Base-by-base conservation (phyloP, 2,329 filamentous ascomycete species). In the Lachnellula willkommii region DNA sequence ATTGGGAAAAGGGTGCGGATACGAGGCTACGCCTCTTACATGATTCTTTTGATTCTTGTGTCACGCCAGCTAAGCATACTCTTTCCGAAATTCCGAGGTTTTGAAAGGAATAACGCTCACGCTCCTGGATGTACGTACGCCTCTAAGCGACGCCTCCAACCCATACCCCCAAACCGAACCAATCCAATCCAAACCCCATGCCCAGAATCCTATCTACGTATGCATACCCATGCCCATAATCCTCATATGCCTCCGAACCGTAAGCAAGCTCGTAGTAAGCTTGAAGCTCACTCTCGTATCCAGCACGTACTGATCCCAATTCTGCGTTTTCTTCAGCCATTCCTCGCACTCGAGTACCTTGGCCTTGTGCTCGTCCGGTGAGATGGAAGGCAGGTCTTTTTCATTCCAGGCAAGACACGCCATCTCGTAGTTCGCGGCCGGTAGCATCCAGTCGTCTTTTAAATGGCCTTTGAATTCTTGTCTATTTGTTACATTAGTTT, bases 341-440 rank as follows among this genome's bases (percentile, higher is more conserved):
- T 77, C 73, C 60, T 82, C 78, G 67, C 86, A 89, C 65, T 86
- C 81, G 17, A 80, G 71, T 26, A 85, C 68, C 70, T 81, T 81
- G 3, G 63, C 59, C 5, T 68, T 70, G 1, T 75, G 71, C 32
- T 71, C 66, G 7, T 22, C 50, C 15, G 59, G 64, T 5, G 61
- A 54, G 5, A 40, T 15, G 28, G 4, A 17, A 4, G 50, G 37
- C 4, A 70, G 52, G 26, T 69, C 67, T 32, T 70, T 78, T 65
- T 93, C 87, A 55, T 81, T 78, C 92, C 93, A 99, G 1, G 86
- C 75, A 53, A 89, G 83, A 7, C 88, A 90, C 0, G 85, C 91
- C 75, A 94, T 83, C 72, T 99, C 94, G 71, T 96, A 96, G 62
- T 90, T 79, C 1, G 88, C 90, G 0, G 85, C 83, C 0, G 93